phyloP scores from a whole-genome alignment of 2,329 filamentous ascomycete species.

The Cordyceps pruinosa region DNA sequence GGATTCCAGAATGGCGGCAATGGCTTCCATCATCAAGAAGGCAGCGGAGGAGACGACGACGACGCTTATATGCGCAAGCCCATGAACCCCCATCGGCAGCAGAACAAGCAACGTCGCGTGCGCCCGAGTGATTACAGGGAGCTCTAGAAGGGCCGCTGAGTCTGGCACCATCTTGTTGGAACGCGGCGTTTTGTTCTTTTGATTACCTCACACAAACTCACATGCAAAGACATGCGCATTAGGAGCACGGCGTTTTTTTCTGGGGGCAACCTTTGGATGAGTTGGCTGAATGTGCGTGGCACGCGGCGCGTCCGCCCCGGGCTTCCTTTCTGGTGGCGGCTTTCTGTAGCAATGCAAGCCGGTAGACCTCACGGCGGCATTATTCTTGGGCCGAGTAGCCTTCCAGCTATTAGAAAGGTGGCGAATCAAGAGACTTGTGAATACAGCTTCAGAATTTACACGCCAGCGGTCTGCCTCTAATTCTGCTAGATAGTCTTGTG shows the following conservation, averaged over 20 bases:
- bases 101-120: slow-evolving; percentile 70
- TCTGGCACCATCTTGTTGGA: background rate
- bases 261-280: background rate
- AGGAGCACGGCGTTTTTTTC: slow-evolving; percentile 5
- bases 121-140: slow-evolving; percentile 89
- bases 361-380: background rate
- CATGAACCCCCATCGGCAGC: slow-evolving; percentile 86
- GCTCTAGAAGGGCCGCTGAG: slow-evolving; percentile 35
- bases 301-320: background rate
- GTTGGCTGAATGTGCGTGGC: background rate
- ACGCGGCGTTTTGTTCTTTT: slow-evolving; percentile 6
- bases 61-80: slow-evolving; percentile 94
- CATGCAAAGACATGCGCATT: background rate
- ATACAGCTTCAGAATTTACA: background rate
- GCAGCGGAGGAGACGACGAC: slow-evolving; percentile 58
- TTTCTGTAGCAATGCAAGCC: background rate
- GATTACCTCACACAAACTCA: background rate
- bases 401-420: background rate
- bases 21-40: slow-evolving; percentile 15
- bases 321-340: background rate
- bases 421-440: background rate
- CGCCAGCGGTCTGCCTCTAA: background rate
- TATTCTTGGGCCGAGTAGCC: background rate
- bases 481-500: background rate
- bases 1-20: slow-evolving; percentile 21